These are phyloP conservation scores for Eucommia ulmoides DNA, from an alignment of 257 asterid species.

Conservation along the genomic window DNA sequence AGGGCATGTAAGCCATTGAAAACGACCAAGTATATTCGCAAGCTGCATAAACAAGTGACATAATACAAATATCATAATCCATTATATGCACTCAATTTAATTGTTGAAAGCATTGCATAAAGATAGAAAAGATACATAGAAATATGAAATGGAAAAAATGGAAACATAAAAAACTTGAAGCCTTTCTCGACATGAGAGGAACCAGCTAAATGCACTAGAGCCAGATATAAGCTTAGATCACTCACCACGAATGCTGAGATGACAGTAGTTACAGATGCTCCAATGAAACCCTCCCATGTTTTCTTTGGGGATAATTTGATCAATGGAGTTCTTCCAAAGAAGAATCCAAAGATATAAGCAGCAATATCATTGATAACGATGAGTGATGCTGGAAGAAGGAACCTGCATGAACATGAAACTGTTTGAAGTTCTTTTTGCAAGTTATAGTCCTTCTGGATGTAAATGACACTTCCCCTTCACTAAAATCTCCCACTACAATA, in stretches of 20 bases:
- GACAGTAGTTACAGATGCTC: conserved; percentile 75
- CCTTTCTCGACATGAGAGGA: no score
- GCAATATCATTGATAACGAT: conserved; percentile 73
- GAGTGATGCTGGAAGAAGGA: conserved; percentile 94
- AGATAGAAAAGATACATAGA: no score
- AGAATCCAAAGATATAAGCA: conserved; percentile 80
- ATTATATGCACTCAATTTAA: no score
- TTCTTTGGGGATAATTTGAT: conserved; percentile 82
- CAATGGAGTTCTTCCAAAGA: conserved; percentile 83
- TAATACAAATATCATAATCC: no score
- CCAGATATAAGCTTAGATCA: no score
- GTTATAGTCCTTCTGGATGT: neutral
- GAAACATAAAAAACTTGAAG: no score
- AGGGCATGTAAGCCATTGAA: conserved; percentile 95
- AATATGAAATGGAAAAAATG: no score
- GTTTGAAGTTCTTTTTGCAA: neutral
- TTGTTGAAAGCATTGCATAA: no score
- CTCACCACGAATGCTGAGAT: conserved; percentile 73
- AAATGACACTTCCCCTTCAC: neutral
- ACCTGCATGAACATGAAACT: conserved; percentile 48
- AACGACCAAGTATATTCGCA: conserved; percentile 71
- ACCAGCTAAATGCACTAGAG: no score
- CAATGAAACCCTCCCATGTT: conserved; percentile 96
- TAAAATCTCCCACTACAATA: no score
- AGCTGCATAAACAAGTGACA: conserved; percentile 32